phyloP scores from a whole-genome alignment of 768 basidiomycete species.

The Phlegmacium glaucopus region DNA sequence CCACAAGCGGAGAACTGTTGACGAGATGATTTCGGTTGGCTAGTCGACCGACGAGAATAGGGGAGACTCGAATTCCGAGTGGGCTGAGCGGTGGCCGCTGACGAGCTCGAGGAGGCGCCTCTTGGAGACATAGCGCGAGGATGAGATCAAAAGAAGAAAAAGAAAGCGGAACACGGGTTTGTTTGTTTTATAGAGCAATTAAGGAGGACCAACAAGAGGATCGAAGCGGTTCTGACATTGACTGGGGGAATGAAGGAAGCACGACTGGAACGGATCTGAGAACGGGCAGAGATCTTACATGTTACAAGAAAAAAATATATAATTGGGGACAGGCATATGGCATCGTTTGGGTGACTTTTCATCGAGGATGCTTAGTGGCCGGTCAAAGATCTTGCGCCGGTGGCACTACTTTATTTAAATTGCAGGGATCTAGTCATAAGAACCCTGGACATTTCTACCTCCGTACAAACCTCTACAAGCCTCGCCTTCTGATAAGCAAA shows the following conservation, averaged over 20 bases:
- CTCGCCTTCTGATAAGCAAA: constrained; percentile 12
- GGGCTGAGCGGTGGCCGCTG: constrained; percentile 32
- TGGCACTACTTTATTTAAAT: constrained; percentile 29
- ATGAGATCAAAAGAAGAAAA: constrained; percentile 14
- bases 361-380: constrained; percentile 37
- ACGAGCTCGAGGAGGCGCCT: constrained; percentile 34
- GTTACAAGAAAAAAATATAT: constrained; percentile 20
- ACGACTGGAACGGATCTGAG: constrained; percentile 44
- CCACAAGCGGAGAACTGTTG: constrained; percentile 94
- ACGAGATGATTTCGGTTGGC: constrained; percentile 71
- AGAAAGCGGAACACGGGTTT: constrained; percentile 17
- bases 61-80: constrained; percentile 31
- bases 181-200: constrained; percentile 34
- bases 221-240: constrained; percentile 28
- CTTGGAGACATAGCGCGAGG: constrained; percentile 56
- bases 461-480: too few relatives aligned
- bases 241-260: constrained; percentile 31
- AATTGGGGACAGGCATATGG: constrained; percentile 17
- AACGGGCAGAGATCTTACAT: constrained; percentile 34
- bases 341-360: constrained; percentile 15
- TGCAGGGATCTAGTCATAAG: constrained; percentile 19
- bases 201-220: constrained; percentile 27
- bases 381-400: constrained; percentile 32
- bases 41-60: constrained; percentile 48
- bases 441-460: constrained; percentile 18